phyloP scores from a whole-genome alignment of 2,329 filamentous ascomycete species.

The Aspergillus ibericus region DNA sequence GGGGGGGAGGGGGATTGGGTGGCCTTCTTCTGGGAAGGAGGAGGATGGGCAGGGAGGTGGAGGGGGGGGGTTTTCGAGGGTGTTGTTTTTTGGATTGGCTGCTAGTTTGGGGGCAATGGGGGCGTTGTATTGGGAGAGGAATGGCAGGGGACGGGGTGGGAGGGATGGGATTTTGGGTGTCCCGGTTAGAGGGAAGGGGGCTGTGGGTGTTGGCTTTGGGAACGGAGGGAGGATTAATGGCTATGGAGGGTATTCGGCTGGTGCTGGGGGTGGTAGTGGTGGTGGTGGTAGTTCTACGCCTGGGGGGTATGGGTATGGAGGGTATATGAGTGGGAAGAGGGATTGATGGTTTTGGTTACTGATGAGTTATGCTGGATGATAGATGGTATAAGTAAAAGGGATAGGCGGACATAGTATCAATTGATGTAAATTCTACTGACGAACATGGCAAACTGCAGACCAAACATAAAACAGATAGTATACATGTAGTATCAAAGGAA shows the following conservation, averaged over 20 bases:
- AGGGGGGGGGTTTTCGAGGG: slow-evolving; percentile 28
- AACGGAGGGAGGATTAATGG: slow-evolving; percentile 56
- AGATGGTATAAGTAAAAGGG: neutral
- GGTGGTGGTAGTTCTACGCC: slow-evolving; percentile 27
- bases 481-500: neutral
- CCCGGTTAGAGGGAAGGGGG: slow-evolving; percentile 45
- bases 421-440: neutral
- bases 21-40: slow-evolving; percentile 22
- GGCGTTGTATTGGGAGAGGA: slow-evolving; percentile 41
- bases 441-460: neutral
- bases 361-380: neutral
- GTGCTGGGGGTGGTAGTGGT: neutral
- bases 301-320: slow-evolving; percentile 37
- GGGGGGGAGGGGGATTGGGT: slow-evolving; percentile 39
- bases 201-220: slow-evolving; percentile 53
- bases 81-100: slow-evolving; percentile 39
- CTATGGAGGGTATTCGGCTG: slow-evolving; percentile 54
- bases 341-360: slow-evolving; percentile 32
- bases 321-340: slow-evolving; percentile 42
- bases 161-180: slow-evolving; percentile 51
- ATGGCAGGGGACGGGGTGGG: slow-evolving; percentile 33
- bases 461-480: neutral
- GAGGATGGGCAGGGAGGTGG: slow-evolving; percentile 6
- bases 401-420: neutral
- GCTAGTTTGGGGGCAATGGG: slow-evolving; percentile 36